Base-by-base conservation (phyloP, 2,329 filamentous ascomycete species). In the Penicillium sp. region DNA sequence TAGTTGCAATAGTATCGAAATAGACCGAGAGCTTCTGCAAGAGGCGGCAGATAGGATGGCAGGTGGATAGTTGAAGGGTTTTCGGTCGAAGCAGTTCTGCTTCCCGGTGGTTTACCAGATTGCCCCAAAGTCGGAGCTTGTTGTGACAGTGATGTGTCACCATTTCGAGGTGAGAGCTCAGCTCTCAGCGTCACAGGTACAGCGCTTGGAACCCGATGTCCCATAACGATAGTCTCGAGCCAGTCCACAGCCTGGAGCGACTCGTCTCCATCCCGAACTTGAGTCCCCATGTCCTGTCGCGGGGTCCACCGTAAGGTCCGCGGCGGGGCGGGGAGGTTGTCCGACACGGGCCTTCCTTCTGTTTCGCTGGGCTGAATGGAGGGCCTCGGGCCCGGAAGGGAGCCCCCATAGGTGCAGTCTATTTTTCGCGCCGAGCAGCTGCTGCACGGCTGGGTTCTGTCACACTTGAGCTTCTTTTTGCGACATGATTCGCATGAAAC, bases 381-480 rank as follows among this genome's bases (percentile, higher is more conserved):
- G 7, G 7, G 24, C 0, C 47, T 51, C 2, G 45, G 4, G 1
- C 10, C 14, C 7, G 43, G 27, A 1, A 29, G 50, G 18, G 40
- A 54, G n/a, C 24, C 32, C 1, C 51, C 62, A 46, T 68, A 71
- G 13, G 16, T 57, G 51, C 73, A 75, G 1, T 43, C 6, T 11
- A 74, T 40, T 2, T 57, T 58, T 13, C 73, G 68, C 4, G 66
- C 49, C 1, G 54, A 63, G 59, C 81, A 83, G 55, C 77, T 77
- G 31, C 75, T 75, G 60, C 81, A 83, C 11, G 81, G 81, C 13
- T 74, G 67, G 43, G 75, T 75, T 3, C 80, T 77, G 62, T 82
- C 77, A 63, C 81, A 83, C 70, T 81, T 83, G 36, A 83, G 77
- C 73, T 82, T 75, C 58, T 73, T 72, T 56, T 64, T 61, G 3